Conservation (phyloP, 306 rosid species). For the Alnus rubra region DNA sequence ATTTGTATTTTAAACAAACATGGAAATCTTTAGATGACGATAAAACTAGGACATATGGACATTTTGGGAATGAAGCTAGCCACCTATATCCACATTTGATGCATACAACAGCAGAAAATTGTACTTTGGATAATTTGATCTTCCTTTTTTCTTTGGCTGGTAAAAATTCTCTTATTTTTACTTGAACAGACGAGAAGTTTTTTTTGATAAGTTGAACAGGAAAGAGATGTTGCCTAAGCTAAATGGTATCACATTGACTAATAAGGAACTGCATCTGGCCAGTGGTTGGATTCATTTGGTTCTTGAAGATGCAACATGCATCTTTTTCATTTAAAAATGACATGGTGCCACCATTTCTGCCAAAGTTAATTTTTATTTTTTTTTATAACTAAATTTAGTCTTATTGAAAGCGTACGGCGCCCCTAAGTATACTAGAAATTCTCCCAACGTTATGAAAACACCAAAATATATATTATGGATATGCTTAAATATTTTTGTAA, state of each 20-base stretch:
- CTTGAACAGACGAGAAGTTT: neutral
- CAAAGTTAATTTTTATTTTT: neutral
- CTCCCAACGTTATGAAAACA: neutral
- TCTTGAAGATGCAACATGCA: neutral
- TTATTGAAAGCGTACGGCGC: too few relatives aligned
- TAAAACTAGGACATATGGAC: neutral
- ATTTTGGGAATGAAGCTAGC: neutral
- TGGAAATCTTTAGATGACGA: neutral
- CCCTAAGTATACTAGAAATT: neutral
- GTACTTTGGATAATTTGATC: constrained; percentile 5
- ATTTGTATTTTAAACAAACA: neutral
- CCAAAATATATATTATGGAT: neutral
- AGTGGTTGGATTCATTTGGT: neutral
- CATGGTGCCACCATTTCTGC: neutral
- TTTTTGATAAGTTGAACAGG: neutral
- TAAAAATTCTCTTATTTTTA: too few relatives aligned
- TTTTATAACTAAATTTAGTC: too few relatives aligned
- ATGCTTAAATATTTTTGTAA: constrained; percentile 10
- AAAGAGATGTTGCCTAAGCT: neutral
- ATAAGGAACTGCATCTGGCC: constrained; percentile 14
- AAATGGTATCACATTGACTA: constrained; percentile 1
- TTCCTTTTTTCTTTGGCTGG: neutral
- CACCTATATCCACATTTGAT: constrained; percentile 7
- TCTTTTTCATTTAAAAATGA: neutral
- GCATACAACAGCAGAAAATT: constrained; percentile 11